Conservation (phyloP, 345 rosid species). For the Acer campestre region DNA sequence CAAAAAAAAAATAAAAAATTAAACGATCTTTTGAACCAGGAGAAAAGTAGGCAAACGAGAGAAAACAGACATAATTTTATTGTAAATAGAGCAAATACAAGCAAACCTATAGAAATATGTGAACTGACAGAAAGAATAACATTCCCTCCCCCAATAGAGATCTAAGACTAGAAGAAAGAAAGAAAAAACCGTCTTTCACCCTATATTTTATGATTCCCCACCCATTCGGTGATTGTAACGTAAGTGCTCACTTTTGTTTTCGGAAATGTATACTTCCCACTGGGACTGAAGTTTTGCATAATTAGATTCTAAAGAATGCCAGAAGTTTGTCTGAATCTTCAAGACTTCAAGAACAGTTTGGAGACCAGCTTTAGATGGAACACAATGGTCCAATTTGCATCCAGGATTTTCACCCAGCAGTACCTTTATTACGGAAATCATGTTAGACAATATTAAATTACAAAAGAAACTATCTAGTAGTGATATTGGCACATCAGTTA, state of each 20-base stretch:
- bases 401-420: constrained; percentile 70
- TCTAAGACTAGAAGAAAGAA: no score
- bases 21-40: neutral
- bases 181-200: no score
- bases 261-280: constrained; percentile 41
- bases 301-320: constrained; percentile 59
- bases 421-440: constrained; percentile 44
- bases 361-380: constrained; percentile 72
- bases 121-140: neutral
- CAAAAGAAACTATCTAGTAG: neutral
- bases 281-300: constrained; percentile 55
- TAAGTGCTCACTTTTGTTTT: constrained; percentile 60
- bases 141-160: neutral
- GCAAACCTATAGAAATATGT: neutral
- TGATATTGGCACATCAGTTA: neutral
- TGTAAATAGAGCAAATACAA: neutral
- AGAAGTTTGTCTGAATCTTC: constrained; percentile 75
- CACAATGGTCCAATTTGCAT: constrained; percentile 34
- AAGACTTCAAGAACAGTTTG: constrained; percentile 77
- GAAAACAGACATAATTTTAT: neutral
- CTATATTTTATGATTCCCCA: no score
- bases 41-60: neutral
- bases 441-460: constrained; percentile 17
- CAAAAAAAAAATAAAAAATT: no score
- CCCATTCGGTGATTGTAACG: neutral